Conservation (phyloP, 2,329 filamentous ascomycete genomes). For the Alternaria sp. region DNA sequence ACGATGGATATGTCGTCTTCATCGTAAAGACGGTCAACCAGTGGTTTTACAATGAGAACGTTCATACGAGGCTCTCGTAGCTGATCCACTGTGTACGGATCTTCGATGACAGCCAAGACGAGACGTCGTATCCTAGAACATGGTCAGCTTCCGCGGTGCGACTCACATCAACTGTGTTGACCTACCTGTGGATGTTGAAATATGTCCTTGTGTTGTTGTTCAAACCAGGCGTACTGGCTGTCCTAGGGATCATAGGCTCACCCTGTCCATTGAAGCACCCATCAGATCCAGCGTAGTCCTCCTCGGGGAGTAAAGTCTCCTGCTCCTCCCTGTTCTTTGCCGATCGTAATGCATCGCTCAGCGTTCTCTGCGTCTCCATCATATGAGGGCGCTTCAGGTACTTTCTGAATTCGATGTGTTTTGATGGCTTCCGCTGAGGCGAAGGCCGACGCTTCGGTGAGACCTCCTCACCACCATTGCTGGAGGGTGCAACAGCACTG, state of each 20-base stretch:
- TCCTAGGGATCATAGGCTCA: conserved; percentile 42
- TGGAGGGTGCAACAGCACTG: conserved; percentile 23
- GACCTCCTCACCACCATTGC: conserved; percentile 22
- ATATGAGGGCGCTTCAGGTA: conserved; percentile 43
- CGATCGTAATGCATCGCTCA: conserved; percentile 47
- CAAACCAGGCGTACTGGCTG: conserved; percentile 57
- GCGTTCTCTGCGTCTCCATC: conserved; percentile 37
- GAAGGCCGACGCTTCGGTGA: conserved; percentile 30
- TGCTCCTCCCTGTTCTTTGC: conserved; percentile 56
- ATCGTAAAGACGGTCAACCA: conserved; percentile 84
- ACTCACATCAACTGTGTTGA: background rate
- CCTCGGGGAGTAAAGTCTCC: conserved; percentile 54
- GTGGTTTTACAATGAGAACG: conserved; percentile 75
- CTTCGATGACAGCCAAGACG: conserved; percentile 60
- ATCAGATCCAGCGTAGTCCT: conserved; percentile 54
- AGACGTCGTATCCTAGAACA: conserved; percentile 51
- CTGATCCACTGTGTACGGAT: conserved; percentile 75
- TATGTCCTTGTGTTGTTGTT: conserved; percentile 74
- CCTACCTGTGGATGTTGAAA: conserved; percentile 73
- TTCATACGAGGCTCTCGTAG: conserved; percentile 83
- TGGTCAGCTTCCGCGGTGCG: background rate
- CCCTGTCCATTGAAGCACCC: conserved; percentile 51
- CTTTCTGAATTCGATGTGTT: conserved; percentile 43
- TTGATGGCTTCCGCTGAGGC: conserved; percentile 23
- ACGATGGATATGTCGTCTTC: conserved; percentile 81